Conservation (phyloP, 148 eudicot species). For the Nepenthes mirabilis region DNA sequence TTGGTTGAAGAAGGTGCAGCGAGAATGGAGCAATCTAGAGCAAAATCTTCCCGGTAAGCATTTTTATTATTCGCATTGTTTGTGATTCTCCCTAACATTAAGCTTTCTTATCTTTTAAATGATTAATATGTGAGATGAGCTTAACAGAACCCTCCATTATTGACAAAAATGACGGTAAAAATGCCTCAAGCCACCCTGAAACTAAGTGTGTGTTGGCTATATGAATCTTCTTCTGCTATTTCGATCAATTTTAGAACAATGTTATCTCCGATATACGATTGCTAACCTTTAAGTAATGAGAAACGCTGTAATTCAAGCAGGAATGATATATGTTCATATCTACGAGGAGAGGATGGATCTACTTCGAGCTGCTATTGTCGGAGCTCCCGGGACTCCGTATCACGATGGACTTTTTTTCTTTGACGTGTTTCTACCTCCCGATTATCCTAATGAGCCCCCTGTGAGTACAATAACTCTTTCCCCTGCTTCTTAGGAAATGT, state of each 20-base stretch:
- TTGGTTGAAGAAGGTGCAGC: constrained; percentile 87
- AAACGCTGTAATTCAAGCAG: constrained; percentile 23
- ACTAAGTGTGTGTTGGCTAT: background rate
- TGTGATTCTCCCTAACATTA: background rate
- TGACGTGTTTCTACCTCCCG: constrained; percentile 80
- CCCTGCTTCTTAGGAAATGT: background rate
- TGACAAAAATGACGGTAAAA: no score
- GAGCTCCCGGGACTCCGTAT: constrained; percentile 93
- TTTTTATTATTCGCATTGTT: background rate
- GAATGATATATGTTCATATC: constrained; percentile 66
- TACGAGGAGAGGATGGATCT: constrained; percentile 95
- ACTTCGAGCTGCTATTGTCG: constrained; percentile 69
- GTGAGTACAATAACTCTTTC: constrained; percentile 28
- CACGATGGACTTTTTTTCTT: constrained; percentile 89
- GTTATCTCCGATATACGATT: no score
- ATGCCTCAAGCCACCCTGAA: no score
- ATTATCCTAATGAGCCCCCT: constrained; percentile 91
- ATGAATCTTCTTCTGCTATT: background rate
- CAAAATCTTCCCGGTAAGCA: constrained; percentile 82
- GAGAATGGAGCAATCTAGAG: constrained; percentile 88
- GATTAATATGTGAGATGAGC: no score
- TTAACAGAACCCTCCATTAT: no score
- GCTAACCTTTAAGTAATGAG: constrained; percentile 3
- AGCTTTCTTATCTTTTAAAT: no score
- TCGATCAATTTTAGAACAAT: no score